These are phyloP conservation scores for Termitomyces sp. DNA, from an alignment of 768 basidiomycete species.

Conservation along the genomic window DNA sequence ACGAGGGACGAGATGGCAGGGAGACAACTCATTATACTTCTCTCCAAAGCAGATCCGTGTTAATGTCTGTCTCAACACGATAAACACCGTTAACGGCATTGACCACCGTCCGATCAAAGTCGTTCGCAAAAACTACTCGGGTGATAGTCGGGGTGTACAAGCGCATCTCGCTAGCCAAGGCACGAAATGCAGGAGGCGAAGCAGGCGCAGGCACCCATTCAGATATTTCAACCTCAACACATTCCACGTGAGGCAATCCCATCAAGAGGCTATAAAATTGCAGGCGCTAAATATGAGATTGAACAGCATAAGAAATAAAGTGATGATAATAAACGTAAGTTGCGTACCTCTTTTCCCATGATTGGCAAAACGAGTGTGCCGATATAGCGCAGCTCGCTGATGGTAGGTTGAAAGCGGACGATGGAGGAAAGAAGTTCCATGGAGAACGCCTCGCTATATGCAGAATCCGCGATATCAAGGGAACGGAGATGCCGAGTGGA, in stretches of 20 bases:
- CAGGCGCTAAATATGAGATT: slow-evolving; percentile 39
- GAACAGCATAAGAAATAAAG: slow-evolving; percentile 3
- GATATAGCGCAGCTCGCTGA: slow-evolving; percentile 46
- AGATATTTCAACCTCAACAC: slow-evolving; percentile 59
- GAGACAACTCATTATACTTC: slow-evolving; percentile 17
- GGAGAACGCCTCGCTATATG: slow-evolving; percentile 50
- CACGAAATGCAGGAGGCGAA: slow-evolving; percentile 47
- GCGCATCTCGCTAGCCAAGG: slow-evolving; percentile 54
- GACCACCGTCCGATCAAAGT: slow-evolving; percentile 55
- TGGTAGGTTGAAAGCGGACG: slow-evolving; percentile 27
- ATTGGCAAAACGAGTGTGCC: slow-evolving; percentile 64
- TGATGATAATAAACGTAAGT: slow-evolving; percentile 5
- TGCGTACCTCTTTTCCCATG: slow-evolving; percentile 44
- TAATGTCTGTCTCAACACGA: slow-evolving; percentile 25
- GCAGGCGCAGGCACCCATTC: slow-evolving; percentile 60
- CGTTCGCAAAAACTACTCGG: slow-evolving; percentile 56
- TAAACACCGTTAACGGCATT: slow-evolving; percentile 30
- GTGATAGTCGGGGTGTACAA: slow-evolving; percentile 51
- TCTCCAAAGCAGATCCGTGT: slow-evolving; percentile 28
- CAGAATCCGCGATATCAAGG: slow-evolving; percentile 59
- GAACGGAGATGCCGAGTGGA: slow-evolving; percentile 42
- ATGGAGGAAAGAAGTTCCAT: slow-evolving; percentile 46
- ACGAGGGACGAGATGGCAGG: neutral
- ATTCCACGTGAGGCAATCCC: slow-evolving; percentile 44
- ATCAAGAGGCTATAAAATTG: slow-evolving; percentile 57